These are phyloP conservation scores for Funneliformis caledonium DNA, from an alignment of 371 early-diverging fungal species.

Conservation along the genomic window DNA sequence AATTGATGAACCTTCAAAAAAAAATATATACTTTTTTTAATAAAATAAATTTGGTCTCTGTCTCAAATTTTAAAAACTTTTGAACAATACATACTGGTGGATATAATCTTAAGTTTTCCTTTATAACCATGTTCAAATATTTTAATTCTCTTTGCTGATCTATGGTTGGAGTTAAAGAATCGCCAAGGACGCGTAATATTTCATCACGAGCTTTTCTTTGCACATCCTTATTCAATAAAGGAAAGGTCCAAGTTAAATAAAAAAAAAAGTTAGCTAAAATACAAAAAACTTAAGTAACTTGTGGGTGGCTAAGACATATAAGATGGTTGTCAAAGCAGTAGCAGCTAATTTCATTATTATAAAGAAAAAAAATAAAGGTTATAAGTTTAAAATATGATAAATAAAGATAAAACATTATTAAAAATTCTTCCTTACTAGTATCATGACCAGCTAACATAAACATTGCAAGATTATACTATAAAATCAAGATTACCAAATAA, in stretches of 20 bases:
- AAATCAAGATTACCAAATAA: background rate
- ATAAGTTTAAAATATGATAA: too few species aligned
- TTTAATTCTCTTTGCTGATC: background rate
- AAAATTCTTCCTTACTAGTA: background rate
- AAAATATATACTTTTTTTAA: background rate
- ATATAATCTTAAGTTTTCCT: constrained; percentile 22
- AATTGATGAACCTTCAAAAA: background rate
- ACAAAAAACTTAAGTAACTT: background rate
- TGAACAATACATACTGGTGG: background rate
- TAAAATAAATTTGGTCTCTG: background rate
- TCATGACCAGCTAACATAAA: constrained; percentile 23
- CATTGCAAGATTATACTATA: background rate
- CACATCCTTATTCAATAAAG: background rate
- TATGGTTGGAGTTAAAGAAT: background rate
- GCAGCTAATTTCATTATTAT: background rate
- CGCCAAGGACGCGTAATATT: background rate
- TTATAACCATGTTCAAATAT: constrained; percentile 7
- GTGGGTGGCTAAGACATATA: constrained; percentile 9
- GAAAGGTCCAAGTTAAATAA: too few species aligned
- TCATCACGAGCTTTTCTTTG: constrained; percentile 2
- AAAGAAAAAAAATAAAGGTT: too few species aligned
- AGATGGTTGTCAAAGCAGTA: constrained; percentile 2
- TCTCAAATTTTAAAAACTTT: background rate
- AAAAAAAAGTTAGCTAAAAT: too few species aligned
- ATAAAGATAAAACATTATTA: background rate